These are phyloP conservation scores for Candida insectorum DNA, from an alignment of 805 yeast genomes.

Conservation along the genomic window DNA sequence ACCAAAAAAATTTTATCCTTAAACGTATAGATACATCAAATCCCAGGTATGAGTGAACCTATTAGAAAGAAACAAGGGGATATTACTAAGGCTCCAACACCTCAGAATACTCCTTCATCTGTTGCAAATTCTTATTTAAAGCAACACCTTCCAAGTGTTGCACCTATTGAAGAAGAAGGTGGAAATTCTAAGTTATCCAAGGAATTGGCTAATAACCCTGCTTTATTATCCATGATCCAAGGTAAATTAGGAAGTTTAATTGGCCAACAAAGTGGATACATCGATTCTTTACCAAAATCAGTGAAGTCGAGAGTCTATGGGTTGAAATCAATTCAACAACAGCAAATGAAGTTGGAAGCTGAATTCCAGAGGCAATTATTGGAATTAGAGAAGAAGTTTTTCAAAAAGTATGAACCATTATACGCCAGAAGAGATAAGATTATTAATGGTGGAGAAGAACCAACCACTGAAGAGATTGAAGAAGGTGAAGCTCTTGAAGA, in stretches of 20 bases:
- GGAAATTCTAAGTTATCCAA: constrained; percentile 32
- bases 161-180: constrained; percentile 76
- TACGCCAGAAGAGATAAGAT: constrained; percentile 70
- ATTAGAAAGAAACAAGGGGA: constrained; percentile 70
- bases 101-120: constrained; percentile 96
- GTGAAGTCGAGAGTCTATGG: constrained; percentile 79
- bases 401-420: constrained; percentile 69
- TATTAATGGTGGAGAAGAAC: constrained; percentile 70
- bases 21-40: background rate
- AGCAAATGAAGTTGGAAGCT: constrained; percentile 79
- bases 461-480: constrained; percentile 72
- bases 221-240: constrained; percentile 80
- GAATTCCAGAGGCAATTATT: constrained; percentile 88
- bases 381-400: constrained; percentile 79
- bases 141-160: constrained; percentile 52
- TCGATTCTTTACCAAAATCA: constrained; percentile 65
- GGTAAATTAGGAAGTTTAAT: constrained; percentile 81
- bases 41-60: constrained; percentile 70
- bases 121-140: constrained; percentile 71
- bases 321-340: constrained; percentile 74
- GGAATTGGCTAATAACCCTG: constrained; percentile 74
- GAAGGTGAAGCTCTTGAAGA: constrained; percentile 72
- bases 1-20: constrained; percentile 7
- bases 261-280: constrained; percentile 85
- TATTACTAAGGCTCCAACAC: constrained; percentile 92